Evolutionary conservation across 2,329 filamentous ascomycete species (phyloP).

Genomic region (Helotiales sp.): DNA sequence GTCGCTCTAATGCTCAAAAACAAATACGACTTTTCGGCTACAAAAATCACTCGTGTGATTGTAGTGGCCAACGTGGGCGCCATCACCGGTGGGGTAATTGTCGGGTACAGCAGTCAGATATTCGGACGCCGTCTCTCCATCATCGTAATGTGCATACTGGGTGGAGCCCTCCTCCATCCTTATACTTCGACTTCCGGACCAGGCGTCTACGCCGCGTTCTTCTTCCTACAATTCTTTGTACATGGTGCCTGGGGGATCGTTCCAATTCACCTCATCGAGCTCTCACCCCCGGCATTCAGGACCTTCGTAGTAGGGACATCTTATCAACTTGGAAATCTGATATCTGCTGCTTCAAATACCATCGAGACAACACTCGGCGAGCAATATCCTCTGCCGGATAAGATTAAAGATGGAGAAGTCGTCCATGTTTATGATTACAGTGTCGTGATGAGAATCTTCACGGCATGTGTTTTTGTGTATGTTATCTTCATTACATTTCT

Average conservation of each 20-base stretch:
- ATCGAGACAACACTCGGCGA: conserved; percentile 79
- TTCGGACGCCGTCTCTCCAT: conserved; percentile 73
- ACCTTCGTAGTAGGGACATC: conserved; percentile 73
- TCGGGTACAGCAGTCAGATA: conserved; percentile 72
- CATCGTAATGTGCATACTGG: conserved; percentile 65
- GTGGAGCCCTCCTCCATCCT: conserved; percentile 81
- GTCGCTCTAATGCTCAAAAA: conserved; percentile 65
- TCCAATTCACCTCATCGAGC: conserved; percentile 75
- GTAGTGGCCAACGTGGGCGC: conserved; percentile 75
- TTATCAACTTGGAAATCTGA: conserved; percentile 78
- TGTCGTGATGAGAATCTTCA: conserved; percentile 8
- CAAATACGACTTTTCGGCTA: conserved; percentile 52
- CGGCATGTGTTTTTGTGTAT: conserved; percentile 9
- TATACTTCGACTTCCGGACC: conserved; percentile 72
- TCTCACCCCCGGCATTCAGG: conserved; percentile 72
- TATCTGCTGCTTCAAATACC: conserved; percentile 73
- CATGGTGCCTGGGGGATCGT: conserved; percentile 79
- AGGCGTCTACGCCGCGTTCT: conserved; percentile 76
- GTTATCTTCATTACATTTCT: conserved; percentile 14
- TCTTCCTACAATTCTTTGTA: conserved; percentile 82
- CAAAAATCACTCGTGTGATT: conserved; percentile 68
- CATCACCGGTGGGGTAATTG: conserved; percentile 67
- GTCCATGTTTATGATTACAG: conserved; percentile 11
- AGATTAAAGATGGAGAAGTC: background rate
- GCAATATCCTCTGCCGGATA: conserved; percentile 68